Conservation (phyloP, 306 rosid genomes). For the Betula pendula region DNA sequence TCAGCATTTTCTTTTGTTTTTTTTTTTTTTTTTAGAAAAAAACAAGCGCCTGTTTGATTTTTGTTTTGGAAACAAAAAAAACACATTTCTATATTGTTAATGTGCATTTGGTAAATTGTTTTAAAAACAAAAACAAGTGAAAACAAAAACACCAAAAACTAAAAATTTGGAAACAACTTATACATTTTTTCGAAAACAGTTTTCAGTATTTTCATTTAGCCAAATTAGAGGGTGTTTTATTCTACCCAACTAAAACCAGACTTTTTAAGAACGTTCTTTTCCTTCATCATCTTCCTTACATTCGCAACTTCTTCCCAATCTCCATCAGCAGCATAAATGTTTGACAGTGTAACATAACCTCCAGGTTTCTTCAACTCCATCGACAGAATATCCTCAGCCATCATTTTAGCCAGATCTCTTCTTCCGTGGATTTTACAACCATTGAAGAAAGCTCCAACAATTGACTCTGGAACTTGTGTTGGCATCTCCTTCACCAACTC, state of each 20-base stretch:
- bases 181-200: too few species aligned
- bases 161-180: too few species aligned
- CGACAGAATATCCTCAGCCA: constrained; percentile 44
- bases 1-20: too few species aligned
- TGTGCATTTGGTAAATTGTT: too few species aligned
- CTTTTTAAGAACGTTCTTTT: constrained; percentile 39
- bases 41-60: too few species aligned
- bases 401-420: constrained; percentile 54
- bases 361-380: constrained; percentile 54
- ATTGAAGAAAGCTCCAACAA: constrained; percentile 59
- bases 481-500: constrained; percentile 46
- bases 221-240: too few species aligned
- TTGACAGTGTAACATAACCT: constrained; percentile 56
- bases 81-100: too few species aligned
- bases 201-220: too few species aligned
- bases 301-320: constrained; percentile 69
- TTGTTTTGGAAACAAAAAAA: too few species aligned
- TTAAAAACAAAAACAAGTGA: too few species aligned
- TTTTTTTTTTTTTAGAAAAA: too few species aligned
- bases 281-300: constrained; percentile 57
- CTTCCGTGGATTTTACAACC: constrained; percentile 72
- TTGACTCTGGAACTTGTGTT: constrained; percentile 47
- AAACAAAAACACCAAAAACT: too few species aligned
- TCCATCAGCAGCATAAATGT: constrained; percentile 66
- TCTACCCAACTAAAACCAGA: constrained; percentile 59